A percentile compares a stretch with the other conserved stretches of the same genome.
These are phyloP conservation scores for Coemansia sp. DNA, from an alignment of 192 early-diverging fungal genomes.

Conservation along the genomic window DNA sequence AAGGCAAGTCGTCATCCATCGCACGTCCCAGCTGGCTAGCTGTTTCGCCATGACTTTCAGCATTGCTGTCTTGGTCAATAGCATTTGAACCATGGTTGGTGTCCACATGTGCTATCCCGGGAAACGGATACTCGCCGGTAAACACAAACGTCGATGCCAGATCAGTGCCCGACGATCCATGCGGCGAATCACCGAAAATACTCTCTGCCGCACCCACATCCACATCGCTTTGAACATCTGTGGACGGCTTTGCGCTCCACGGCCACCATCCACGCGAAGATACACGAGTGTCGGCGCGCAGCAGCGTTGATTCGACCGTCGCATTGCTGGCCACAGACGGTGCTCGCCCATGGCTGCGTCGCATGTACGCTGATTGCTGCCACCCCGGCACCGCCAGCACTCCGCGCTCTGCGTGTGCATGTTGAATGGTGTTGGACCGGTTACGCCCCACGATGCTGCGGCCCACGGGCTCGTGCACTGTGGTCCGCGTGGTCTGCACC, in stretches of 20 bases:
- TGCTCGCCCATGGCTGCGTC: slow-evolving; percentile 12
- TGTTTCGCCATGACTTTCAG: slow-evolving; percentile 2
- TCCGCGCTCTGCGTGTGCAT: neutral
- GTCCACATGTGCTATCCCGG: slow-evolving; percentile 10
- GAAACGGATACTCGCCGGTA: slow-evolving; percentile 40
- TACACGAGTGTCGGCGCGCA: slow-evolving; percentile 41
- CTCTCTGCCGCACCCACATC: neutral
- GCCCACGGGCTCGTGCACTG: slow-evolving; percentile 12
- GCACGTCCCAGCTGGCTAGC: slow-evolving; percentile 29
- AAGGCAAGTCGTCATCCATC: slow-evolving; percentile 40
- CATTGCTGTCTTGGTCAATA: neutral
- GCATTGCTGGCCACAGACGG: slow-evolving; percentile 25
- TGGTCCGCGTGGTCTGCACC: slow-evolving; percentile 35
- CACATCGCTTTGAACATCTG: neutral
- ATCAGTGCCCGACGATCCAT: slow-evolving; percentile 21
- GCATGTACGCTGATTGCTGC: slow-evolving; percentile 8
- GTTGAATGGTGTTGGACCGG: slow-evolving; percentile 33
- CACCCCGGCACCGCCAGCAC: slow-evolving; percentile 4
- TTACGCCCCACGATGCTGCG: slow-evolving; percentile 5
- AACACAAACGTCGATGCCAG: slow-evolving; percentile 38
- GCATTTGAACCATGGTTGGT: neutral
- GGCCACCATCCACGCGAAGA: slow-evolving; percentile 44
- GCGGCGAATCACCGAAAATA: neutral
- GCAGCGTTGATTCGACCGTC: slow-evolving; percentile 33
- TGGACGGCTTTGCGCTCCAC: slow-evolving; percentile 13